Evolutionary conservation across 2,329 filamentous ascomycete species (phyloP), one percentile per base, ranked within the genome.

Genomic region (Juglanconis oblonga): DNA sequence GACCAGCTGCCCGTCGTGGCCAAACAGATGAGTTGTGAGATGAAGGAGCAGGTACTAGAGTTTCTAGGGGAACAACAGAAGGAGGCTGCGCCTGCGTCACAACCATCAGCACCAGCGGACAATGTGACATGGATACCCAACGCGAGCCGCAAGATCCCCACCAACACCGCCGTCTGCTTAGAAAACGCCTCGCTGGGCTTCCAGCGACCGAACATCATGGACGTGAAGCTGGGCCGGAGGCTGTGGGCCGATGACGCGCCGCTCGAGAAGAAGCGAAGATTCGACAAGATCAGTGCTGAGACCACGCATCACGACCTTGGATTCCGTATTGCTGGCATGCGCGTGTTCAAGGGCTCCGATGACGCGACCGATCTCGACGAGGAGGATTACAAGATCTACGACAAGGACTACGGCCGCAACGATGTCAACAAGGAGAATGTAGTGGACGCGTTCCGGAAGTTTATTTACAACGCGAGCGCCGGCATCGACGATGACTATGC

Each of bases 141-240:
- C 57, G 80, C 80, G 65, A 77, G 74, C 50, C 78, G 77, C 57
- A 83, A 78, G 68, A 93, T 98, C 62, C 81, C 85, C 31, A 97
- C 92, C 0, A 87, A 92, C 58, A 81, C 86, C 57, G 90, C 91
- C 2, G 87, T 97, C 17, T 92, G 96, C 11, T 79, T 98, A 33
- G 89, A 93, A 70, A 97, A 97, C 71, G 84, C 91, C 6, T 87
- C 92, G 0, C 83, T 85, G 65, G 92, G 91, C 1, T 98, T 93
- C 78, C 85, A 84, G 68, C 84, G 85, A 61, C 92, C 95, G 6
- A 98, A 97, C 67, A 92, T 99, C 7, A 79, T 99, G 60, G 95
- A 99, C 71, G 85, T 96, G 65, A 99, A 99, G 77, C 85, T 99
- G 24, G 95, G 95, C 48, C 83, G 87, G 53, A 84, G 91, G 36